Evolutionary conservation across 2,329 filamentous ascomycete genomes (phyloP), one percentile per base, ranked within the genome.

Genomic region (Stagonosporopsis cucurbitacearum): DNA sequence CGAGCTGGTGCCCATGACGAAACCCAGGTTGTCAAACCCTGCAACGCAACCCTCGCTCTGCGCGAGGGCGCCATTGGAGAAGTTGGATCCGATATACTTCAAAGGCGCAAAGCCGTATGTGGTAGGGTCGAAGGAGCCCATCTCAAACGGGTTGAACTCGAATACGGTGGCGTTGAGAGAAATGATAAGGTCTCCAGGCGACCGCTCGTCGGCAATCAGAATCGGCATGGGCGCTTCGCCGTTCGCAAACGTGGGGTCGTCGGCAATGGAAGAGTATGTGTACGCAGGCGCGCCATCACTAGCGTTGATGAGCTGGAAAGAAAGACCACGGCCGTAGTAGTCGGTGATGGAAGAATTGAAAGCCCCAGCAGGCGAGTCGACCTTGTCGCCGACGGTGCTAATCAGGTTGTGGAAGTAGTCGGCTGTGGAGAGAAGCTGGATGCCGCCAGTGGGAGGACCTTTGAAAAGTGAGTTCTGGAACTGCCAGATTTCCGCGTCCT

Each of bases 291-390:
- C 92, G 35, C 92, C 93, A 58, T 90, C 77, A 1, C 82, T 82
- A 6, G 85, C 89, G 70, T 94, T 90, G 71, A 96, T 84, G 43
- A 96, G 83, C 77, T 96, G 92, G 76, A 89, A 96, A 1, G 88
- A 88, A n/a, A 96, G 82, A 42, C 90, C 90, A 54, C 92, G 88
- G 25, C 90, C 91, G 80, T 92, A 96, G 74, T 92, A 92, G 78
- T 97, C 93, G 0, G 93, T 96, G 54, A 96, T 82, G 8, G 90
- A 89, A 3, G 84, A 85, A 22, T 75, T 71, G 74, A 83, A 94
- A 0, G 53, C 33, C 69, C 82, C 93, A 8, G 63, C 63, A 0
- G 86, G 85, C 15, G 87, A 88, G 54, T 87, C 74, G 1, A 70
- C 66, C 77, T 94, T 95, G 4, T 72, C 78, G 0, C 79, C 62